Conservation (phyloP, 441 rosid species). For the Populus trichocarpa region DNA sequence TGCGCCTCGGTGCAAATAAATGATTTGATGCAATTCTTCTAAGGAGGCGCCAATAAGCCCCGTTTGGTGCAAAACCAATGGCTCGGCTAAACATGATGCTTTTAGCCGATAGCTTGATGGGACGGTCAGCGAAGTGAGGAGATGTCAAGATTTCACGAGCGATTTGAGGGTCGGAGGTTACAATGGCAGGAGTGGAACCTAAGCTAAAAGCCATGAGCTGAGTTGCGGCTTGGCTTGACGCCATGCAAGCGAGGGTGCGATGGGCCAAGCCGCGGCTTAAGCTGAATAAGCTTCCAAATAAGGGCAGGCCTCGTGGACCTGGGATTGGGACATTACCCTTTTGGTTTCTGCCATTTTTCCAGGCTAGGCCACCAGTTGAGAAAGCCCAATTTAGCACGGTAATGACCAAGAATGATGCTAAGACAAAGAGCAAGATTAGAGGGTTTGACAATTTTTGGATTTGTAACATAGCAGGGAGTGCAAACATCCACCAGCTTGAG, state of each 20-base stretch:
- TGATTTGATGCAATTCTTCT: slow-evolving; percentile 39
- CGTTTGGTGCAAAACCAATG: slow-evolving; percentile 46
- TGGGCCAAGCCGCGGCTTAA: slow-evolving; percentile 39
- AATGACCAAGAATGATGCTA: background rate
- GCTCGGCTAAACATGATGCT: slow-evolving; percentile 49
- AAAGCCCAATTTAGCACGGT: slow-evolving; percentile 23
- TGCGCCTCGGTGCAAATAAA: slow-evolving; percentile 37
- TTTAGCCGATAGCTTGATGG: slow-evolving; percentile 40
- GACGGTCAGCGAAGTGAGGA: slow-evolving; percentile 41
- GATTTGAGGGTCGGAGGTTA: slow-evolving; percentile 35
- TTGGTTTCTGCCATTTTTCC: slow-evolving; percentile 35
- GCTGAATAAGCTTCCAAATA: slow-evolving; percentile 37
- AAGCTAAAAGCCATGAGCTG: slow-evolving; percentile 53
- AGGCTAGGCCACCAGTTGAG: slow-evolving; percentile 35
- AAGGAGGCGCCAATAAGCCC: slow-evolving; percentile 43
- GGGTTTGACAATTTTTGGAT: slow-evolving; percentile 10
- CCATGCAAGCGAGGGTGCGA: slow-evolving; percentile 38
- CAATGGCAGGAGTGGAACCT: slow-evolving; percentile 38
- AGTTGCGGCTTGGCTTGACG: slow-evolving; percentile 22
- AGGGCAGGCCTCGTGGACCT: slow-evolving; percentile 36
- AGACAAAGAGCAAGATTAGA: background rate
- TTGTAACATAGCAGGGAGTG: slow-evolving; percentile 24
- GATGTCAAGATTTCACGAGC: slow-evolving; percentile 48
- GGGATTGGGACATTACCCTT: slow-evolving; percentile 33
- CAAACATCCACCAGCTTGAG: slow-evolving; percentile 28